phyloP scores from a whole-genome alignment of 1,284 basidiomycete species.

The Cutaneotrichosporon sp. region DNA sequence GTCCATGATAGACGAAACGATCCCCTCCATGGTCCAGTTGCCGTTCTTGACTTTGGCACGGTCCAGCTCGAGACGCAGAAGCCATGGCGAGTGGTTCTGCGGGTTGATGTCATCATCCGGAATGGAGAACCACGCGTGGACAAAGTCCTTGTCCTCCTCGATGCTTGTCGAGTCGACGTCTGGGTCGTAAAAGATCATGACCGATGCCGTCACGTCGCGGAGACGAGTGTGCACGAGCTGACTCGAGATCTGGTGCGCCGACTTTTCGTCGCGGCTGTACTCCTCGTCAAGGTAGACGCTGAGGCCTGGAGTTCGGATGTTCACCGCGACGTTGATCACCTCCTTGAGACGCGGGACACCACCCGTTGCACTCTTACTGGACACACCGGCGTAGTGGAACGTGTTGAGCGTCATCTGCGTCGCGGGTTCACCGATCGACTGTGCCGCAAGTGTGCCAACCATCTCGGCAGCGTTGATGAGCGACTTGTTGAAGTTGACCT shows the following conservation, averaged over 20 bases:
- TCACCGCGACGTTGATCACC: constrained; percentile 97
- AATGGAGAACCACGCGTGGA: constrained; percentile 99
- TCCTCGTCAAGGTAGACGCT: constrained; percentile 83
- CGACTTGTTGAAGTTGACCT: constrained; percentile 89
- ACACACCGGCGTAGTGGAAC: constrained; percentile 98
- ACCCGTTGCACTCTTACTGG: constrained; percentile 94
- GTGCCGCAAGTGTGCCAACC: constrained; percentile 97
- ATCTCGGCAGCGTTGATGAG: constrained; percentile 94
- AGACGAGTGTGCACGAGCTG: constrained; percentile 86
- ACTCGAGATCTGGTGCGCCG: constrained; percentile 49
- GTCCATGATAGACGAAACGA: constrained; percentile 89
- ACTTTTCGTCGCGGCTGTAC: constrained; percentile 71
- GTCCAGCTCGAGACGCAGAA: constrained; percentile 93
- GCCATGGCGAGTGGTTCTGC: constrained; percentile 93
- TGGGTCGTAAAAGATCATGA: constrained; percentile 98
- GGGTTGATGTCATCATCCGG: constrained; percentile 94
- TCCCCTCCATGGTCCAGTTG: constrained; percentile 91
- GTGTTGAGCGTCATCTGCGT: constrained; percentile 99
- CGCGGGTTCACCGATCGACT: constrained; percentile 98
- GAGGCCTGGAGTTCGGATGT: constrained; percentile 97
- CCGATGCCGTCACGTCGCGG: constrained; percentile 89
- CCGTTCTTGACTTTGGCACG: constrained; percentile 98
- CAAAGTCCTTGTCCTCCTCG: constrained; percentile 93
- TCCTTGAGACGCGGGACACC: constrained; percentile 97
- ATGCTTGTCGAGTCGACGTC: constrained; percentile 89